Base-by-base conservation (phyloP, 2,329 filamentous ascomycete genomes). In the Fusarium annulatum region DNA sequence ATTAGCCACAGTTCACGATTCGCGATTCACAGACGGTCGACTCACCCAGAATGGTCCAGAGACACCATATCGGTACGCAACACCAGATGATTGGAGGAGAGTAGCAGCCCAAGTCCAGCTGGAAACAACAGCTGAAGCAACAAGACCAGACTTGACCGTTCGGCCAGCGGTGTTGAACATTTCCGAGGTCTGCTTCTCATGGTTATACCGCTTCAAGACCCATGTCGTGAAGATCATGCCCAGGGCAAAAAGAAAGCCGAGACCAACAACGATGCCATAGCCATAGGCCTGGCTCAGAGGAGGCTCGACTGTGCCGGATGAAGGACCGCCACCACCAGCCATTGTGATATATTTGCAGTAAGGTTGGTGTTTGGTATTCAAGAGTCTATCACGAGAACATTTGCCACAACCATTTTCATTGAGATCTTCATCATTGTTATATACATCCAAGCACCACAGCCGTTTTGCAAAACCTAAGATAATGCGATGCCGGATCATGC, bases 21-120 rank as follows among this genome's bases (percentile, higher is more conserved):
- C 19, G 7, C 10, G 3, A 16, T 16, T 3, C 2, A 9, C 9
- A 23, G 21, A 3, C 8, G 14, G 3, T 19, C 11, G 2, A 53
- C 69, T 15, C 33, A 72, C 69, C 88, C 87, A 90, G 51, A 88
- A 87, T 15, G 85, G 84, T 19, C 89, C 90, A 0, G 88, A 87
- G 43, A 93, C 87, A 18, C 91, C 93, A 79, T 96, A 96, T 71
- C 90, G 86, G 81, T 97, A 97, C 70, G 93, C 94, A 23, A 97
- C 93, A n/a, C 91, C 89, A 2, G 93, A 92, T 3, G 90, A 93
- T 79, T 96, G 94, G 5, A 96, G 86, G 3, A 96, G 85, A 0
- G 94, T 96, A 28, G 94, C 94, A 1, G 94, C 94, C 94, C 94
- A 97, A 0, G 95, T 97, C 95, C 95, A 97, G 9, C 92, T 95